Conservation (phyloP, 306 rosid species). For the Cucurbita ficifolia region DNA sequence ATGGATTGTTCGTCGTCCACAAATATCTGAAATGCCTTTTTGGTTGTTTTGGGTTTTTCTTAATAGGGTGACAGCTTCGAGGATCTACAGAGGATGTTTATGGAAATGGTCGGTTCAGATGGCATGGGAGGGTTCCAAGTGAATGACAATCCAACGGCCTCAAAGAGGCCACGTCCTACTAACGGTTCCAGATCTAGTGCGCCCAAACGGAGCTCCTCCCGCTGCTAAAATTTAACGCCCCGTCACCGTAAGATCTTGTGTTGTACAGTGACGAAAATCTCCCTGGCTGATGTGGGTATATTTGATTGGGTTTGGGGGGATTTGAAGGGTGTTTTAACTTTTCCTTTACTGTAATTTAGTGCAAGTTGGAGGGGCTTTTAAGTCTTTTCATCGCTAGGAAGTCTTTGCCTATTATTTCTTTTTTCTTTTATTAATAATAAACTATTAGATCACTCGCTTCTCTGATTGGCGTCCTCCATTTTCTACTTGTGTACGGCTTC, state of each 20-base stretch:
- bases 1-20: neutral
- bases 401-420: neutral
- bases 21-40: neutral
- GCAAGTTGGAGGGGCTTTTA: neutral
- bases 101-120: constrained; percentile 74
- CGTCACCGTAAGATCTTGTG: neutral
- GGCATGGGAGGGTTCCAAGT: constrained; percentile 21
- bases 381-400: neutral
- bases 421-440: neutral
- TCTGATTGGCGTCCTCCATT: neutral
- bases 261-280: neutral
- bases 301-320: neutral
- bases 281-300: neutral
- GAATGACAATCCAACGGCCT: constrained; percentile 27
- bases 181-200: constrained; percentile 19
- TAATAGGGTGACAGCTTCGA: constrained; percentile 69
- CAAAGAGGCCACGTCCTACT: constrained; percentile 37
- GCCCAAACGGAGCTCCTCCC: constrained; percentile 36
- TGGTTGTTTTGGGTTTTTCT: neutral
- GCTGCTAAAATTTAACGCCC: constrained; percentile 12
- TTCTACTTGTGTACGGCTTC: neutral
- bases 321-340: neutral
- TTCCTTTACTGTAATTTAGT: neutral
- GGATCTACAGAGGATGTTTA: constrained; percentile 75
- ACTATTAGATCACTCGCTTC: neutral